Conservation (phyloP, 257 asterid genomes). For the Anisodus acutangulus region DNA sequence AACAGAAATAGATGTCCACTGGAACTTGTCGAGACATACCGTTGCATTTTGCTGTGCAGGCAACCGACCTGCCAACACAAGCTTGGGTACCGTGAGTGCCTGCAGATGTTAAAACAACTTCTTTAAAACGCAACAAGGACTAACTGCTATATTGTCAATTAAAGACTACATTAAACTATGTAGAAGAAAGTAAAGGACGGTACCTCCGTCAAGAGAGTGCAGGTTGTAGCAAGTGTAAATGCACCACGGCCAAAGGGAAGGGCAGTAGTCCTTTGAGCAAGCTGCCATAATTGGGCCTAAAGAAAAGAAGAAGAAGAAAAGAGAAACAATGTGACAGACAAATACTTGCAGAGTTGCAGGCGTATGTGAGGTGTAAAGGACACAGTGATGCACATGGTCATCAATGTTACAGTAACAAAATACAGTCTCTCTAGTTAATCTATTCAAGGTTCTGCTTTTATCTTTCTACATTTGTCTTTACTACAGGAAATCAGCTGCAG, state of each 20-base stretch:
- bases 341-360: not conserved
- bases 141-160: conserved; percentile 4
- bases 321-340: conserved; percentile 23
- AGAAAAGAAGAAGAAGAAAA: conserved; percentile 5
- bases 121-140: conserved; percentile 15
- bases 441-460: not conserved
- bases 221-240: conserved; percentile 87
- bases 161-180: not conserved
- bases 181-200: conserved; percentile 25
- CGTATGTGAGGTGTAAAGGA: conserved; percentile 13
- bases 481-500: conserved; percentile 22
- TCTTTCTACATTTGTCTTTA: conserved; percentile 3
- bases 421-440: conserved; percentile 16
- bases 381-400: conserved; percentile 16
- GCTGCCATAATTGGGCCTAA: conserved; percentile 98
- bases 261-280: conserved; percentile 97
- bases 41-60: conserved; percentile 98
- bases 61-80: conserved; percentile 94
- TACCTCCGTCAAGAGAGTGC: conserved; percentile 97
- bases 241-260: conserved; percentile 99
- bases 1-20: not conserved
- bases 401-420: conserved; percentile 6
- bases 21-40: conserved; percentile 46
- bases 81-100: conserved; percentile 97
- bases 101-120: conserved; percentile 40